A percentile compares a stretch with the other conserved stretches of the same genome.
Conservation (phyloP, 2,329 filamentous ascomycete genomes). For the Pseudocercospora musae region DNA sequence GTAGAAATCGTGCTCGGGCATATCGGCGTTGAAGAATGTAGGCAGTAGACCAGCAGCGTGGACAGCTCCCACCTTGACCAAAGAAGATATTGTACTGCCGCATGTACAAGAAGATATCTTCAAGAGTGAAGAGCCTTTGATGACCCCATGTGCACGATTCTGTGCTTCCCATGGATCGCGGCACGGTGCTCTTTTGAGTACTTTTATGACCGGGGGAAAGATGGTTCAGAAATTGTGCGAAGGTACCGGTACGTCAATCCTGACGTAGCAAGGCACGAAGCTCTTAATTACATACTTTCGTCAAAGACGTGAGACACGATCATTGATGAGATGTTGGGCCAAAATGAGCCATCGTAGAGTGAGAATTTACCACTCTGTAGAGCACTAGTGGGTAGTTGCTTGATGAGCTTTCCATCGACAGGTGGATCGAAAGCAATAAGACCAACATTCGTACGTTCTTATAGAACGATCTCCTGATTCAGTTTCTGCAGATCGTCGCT, state of each 20-base stretch:
- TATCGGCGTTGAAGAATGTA: constrained; percentile 2
- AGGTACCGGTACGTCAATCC: neutral
- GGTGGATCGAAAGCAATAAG: constrained; percentile 45
- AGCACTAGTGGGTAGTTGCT: neutral
- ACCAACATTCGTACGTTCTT: constrained; percentile 47
- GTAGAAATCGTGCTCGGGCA: neutral
- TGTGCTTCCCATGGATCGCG: neutral
- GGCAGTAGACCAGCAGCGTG: neutral
- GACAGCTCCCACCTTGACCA: neutral
- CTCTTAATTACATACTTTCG: neutral
- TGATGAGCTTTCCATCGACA: constrained; percentile 40
- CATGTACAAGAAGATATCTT: too few species aligned
- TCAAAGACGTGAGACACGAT: neutral
- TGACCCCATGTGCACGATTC: neutral
- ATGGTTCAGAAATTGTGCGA: neutral
- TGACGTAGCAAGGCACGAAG: constrained; percentile 5
- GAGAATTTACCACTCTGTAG: neutral
- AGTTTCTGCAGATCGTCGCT: constrained; percentile 45
- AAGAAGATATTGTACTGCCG: constrained; percentile 4
- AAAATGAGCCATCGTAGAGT: neutral
- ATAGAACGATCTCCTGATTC: constrained; percentile 39
- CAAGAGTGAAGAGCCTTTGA: neutral
- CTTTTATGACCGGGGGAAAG: neutral
- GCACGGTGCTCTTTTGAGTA: neutral
- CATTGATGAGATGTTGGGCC: neutral